Conservation (phyloP, 345 rosid species). For the Laguncularia racemosa region DNA sequence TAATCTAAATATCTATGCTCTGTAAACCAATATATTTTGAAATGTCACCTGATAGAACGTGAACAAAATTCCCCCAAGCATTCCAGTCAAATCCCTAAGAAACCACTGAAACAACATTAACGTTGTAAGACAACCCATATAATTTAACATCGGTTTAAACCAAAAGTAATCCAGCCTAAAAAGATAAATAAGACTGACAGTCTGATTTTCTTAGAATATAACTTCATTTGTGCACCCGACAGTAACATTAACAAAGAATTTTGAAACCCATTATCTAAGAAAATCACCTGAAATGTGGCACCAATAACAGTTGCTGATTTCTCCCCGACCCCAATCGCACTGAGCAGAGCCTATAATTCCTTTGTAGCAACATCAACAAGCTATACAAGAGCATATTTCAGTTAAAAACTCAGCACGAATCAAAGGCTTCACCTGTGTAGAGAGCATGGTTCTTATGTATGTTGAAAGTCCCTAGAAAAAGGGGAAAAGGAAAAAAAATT, state of each 20-base stretch:
- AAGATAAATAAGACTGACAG: too few relatives aligned
- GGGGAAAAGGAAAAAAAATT: not conserved
- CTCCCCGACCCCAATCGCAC: constrained; percentile 97
- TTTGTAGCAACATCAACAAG: not conserved
- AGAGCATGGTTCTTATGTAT: constrained; percentile 92
- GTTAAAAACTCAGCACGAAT: not conserved
- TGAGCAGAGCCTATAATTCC: constrained; percentile 61
- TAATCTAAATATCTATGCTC: too few relatives aligned
- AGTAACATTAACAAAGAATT: not conserved
- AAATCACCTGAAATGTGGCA: constrained; percentile 85
- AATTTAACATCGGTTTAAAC: too few relatives aligned
- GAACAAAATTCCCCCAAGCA: constrained; percentile 90
- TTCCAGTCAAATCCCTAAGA: constrained; percentile 91
- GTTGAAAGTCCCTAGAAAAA: constrained; percentile 73
- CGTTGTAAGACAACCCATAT: constrained; percentile 4
- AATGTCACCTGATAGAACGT: constrained; percentile 80
- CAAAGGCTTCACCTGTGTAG: constrained; percentile 58
- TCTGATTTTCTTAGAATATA: too few relatives aligned
- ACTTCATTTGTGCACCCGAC: too few relatives aligned
- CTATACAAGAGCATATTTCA: not conserved
- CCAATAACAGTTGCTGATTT: constrained; percentile 91
- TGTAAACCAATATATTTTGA: not conserved
- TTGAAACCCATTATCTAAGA: not conserved
- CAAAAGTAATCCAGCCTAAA: too few relatives aligned
- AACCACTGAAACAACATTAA: constrained; percentile 62